Conservation (phyloP, 148 eudicot species). For the Cornus controversa region DNA sequence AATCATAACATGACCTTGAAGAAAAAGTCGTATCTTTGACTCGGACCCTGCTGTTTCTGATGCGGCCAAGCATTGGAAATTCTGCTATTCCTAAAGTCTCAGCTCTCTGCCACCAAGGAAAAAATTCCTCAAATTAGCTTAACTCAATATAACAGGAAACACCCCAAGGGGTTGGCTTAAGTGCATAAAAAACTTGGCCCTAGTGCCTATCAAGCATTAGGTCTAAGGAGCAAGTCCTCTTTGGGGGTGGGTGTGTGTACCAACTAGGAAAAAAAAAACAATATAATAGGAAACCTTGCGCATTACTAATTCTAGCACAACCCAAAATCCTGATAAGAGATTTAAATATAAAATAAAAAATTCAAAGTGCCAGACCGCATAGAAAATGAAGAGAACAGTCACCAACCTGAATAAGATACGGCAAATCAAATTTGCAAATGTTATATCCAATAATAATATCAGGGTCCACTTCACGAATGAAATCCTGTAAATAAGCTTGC, state of each 20-base stretch:
- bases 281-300: background rate
- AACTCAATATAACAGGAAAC: conserved; percentile 3
- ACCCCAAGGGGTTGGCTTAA: too few relatives aligned
- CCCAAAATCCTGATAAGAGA: background rate
- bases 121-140: conserved; percentile 15
- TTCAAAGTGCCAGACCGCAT: background rate
- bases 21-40: conserved; percentile 91
- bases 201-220: too few relatives aligned
- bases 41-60: conserved; percentile 84
- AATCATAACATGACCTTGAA: conserved; percentile 57
- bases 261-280: too few relatives aligned
- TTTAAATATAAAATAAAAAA: background rate
- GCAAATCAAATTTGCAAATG: conserved; percentile 98
- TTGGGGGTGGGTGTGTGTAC: too few relatives aligned
- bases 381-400: background rate
- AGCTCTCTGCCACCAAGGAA: conserved; percentile 64
- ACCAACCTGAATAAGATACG: conserved; percentile 90
- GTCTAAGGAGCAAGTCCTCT: too few relatives aligned
- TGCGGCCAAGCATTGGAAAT: conserved; percentile 91
- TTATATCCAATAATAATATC: conserved; percentile 97
- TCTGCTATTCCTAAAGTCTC: conserved; percentile 69
- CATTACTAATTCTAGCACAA: conserved; percentile 2
- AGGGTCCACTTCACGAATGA: conserved; percentile 91
- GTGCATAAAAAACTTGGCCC: too few relatives aligned
- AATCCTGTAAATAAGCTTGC: conserved; percentile 55